Evolutionary conservation across 2,329 filamentous ascomycete genomes (phyloP).

Genomic region (Talaromyces sp.): DNA sequence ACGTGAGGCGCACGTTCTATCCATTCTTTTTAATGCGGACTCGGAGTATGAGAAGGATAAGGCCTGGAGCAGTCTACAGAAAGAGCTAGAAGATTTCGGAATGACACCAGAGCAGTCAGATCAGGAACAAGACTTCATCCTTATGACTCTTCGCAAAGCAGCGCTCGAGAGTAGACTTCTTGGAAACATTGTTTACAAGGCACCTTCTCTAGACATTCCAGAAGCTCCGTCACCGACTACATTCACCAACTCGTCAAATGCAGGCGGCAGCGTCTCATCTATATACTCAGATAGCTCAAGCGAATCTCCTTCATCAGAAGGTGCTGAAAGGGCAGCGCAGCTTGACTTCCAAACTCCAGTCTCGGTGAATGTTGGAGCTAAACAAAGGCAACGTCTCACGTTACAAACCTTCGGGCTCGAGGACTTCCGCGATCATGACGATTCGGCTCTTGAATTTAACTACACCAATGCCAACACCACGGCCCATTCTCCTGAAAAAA

Average conservation of each 20-base stretch:
- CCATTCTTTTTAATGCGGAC: constrained; percentile 4
- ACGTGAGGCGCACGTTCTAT: constrained; percentile 1
- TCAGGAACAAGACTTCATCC: constrained; percentile 13
- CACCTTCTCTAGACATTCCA: neutral
- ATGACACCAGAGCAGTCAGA: constrained; percentile 11
- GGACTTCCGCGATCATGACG: neutral
- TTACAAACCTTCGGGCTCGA: neutral
- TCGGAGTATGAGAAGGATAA: constrained; percentile 2
- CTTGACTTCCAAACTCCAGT: neutral
- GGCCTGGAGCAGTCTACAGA: constrained; percentile 14
- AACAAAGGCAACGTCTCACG: neutral
- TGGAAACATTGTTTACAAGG: neutral
- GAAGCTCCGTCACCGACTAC: constrained; percentile 1
- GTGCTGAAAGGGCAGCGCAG: neutral
- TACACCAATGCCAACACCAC: neutral
- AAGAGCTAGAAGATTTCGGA: constrained; percentile 13
- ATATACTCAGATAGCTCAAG: neutral
- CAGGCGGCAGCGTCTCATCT: neutral
- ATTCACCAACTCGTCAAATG: constrained; percentile 2
- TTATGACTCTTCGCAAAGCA: constrained; percentile 14
- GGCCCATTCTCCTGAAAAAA: neutral
- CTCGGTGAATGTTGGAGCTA: neutral
- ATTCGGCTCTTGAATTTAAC: neutral
- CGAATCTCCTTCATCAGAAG: neutral
- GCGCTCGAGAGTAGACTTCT: constrained; percentile 6